These are phyloP conservation scores for Albophoma yamanashiensis DNA, from an alignment of 2,329 filamentous ascomycete genomes.

Conservation along the genomic window DNA sequence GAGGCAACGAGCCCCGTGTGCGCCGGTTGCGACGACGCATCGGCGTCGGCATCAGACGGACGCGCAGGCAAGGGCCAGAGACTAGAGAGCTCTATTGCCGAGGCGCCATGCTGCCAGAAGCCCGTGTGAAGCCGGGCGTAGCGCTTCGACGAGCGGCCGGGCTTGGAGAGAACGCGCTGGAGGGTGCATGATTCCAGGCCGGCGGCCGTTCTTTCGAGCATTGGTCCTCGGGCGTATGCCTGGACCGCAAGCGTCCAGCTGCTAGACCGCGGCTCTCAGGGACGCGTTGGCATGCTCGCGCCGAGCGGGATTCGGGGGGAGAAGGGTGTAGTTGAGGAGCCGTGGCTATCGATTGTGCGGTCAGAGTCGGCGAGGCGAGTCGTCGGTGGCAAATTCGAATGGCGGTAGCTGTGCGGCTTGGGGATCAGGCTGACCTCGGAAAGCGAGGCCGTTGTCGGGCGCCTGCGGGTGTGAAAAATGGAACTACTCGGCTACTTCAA, in stretches of 20 bases:
- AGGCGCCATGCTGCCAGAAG: conserved; percentile 46
- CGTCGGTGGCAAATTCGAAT: background rate
- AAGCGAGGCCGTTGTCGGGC: background rate
- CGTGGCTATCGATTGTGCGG: background rate
- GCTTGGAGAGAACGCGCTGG: conserved; percentile 36
- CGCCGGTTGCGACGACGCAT: conserved; percentile 11
- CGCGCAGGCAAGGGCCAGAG: conserved; percentile 27
- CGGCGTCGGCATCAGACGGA: conserved; percentile 10
- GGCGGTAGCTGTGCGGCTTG: background rate
- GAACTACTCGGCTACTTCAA: background rate
- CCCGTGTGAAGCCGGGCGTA: conserved; percentile 33
- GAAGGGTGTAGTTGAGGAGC: background rate
- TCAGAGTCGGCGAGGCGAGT: no score
- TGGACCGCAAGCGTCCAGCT: background rate
- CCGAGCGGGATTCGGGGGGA: background rate
- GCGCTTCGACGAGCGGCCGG: conserved; percentile 24
- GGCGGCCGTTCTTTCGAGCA: conserved; percentile 48
- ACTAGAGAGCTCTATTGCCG: conserved; percentile 34
- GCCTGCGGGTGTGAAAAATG: background rate
- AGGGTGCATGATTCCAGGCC: conserved; percentile 45
- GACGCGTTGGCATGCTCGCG: conserved; percentile 13
- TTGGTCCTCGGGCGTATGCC: conserved; percentile 18
- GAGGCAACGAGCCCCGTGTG: conserved; percentile 30
- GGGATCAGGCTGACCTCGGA: no score
- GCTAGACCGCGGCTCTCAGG: conserved; percentile 7